Evolutionary conservation across 805 yeast species (phyloP), one percentile per base, ranked within the genome.

Genomic region (Lachancea meyersii): DNA sequence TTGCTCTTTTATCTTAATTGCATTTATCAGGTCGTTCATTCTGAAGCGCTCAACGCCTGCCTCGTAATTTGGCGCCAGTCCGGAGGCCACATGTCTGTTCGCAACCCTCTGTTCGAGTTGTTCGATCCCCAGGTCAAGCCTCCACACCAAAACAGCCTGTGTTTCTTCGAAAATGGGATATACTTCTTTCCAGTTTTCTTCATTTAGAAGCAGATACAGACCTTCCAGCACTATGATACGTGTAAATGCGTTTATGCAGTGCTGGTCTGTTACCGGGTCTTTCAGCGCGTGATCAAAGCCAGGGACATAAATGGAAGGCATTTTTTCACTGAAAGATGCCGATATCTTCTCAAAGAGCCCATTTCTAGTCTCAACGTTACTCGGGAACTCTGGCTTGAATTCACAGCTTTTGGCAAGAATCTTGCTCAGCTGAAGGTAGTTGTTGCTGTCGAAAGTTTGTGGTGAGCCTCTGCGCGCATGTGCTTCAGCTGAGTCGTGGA

Each of bases 391-490:
- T 3, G 63, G 58, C 24, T 38, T 46, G 7, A 54, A 36, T 7
- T 26, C 23, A 26, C 51, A 46, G 1, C 58, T 55, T 35, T 47
- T 40, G 13, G 54, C 48, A 11, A 60, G 34, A 3, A 50, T 33
- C 23, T 45, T 45, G 31, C 60, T 52, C 20, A 62, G 38, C 36
- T 56, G 53, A 10, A 52, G 38, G 43, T 54, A 62, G 44, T 63
- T 70, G 10, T 63, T 56, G 5, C 83, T 75, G 55, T 89, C 89
- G 64, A 89, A 91, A 0, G 97, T 88, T 51, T 71, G 76, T 1
- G 96, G 94, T 0, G 96, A 82, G 0, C 97, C 97, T 38, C 97
- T 71, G 47, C 86, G 69, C 21, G 64, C 59, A 23, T 77, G 63
- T 0, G 95, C 91, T 26, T 63, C 67, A 9, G 58, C 67, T 0